A percentile compares a stretch with the other conserved stretches of the same genome.
phyloP scores from a whole-genome alignment of 1,139 yeast genomes.

The Lodderomyces theae region DNA sequence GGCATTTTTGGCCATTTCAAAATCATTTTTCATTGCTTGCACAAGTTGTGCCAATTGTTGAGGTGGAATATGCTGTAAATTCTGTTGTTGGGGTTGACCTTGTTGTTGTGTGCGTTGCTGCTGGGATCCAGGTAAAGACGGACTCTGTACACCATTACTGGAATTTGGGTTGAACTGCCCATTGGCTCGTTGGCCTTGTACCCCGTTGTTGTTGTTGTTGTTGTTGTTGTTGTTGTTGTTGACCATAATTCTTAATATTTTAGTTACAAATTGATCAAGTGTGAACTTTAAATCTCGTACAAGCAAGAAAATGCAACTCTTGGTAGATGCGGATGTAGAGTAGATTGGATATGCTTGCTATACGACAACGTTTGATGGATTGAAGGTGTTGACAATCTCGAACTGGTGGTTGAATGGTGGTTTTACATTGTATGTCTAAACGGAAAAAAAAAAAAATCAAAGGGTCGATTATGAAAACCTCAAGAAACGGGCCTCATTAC shows the following conservation, averaged over 20 bases:
- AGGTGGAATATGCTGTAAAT: constrained; percentile 38
- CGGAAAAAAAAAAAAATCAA: not conserved
- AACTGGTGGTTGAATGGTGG: too few species aligned
- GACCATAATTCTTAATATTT: not conserved
- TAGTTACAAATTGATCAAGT: not conserved
- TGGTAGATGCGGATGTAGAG: too few species aligned
- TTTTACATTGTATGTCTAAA: not conserved
- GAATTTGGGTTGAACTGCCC: not conserved
- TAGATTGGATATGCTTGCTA: too few species aligned
- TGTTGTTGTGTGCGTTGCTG: constrained; percentile 8
- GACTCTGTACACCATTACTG: not conserved
- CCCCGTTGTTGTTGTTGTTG: constrained; percentile 7
- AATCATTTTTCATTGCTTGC: constrained; percentile 56
- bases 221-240: constrained; percentile 4
- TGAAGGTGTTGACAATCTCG: not conserved
- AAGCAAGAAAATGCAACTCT: not conserved
- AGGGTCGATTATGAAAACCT: too few species aligned
- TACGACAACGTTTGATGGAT: not conserved
- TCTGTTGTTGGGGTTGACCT: constrained; percentile 7
- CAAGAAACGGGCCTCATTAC: too few species aligned
- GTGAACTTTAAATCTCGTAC: not conserved
- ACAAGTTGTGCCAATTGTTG: constrained; percentile 63
- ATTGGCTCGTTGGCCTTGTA: constrained; percentile 4
- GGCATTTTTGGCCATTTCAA: constrained; percentile 58
- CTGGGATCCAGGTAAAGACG: not conserved